Conservation (phyloP, 2,329 filamentous ascomycete species). For the Ophiostoma ulmi region DNA sequence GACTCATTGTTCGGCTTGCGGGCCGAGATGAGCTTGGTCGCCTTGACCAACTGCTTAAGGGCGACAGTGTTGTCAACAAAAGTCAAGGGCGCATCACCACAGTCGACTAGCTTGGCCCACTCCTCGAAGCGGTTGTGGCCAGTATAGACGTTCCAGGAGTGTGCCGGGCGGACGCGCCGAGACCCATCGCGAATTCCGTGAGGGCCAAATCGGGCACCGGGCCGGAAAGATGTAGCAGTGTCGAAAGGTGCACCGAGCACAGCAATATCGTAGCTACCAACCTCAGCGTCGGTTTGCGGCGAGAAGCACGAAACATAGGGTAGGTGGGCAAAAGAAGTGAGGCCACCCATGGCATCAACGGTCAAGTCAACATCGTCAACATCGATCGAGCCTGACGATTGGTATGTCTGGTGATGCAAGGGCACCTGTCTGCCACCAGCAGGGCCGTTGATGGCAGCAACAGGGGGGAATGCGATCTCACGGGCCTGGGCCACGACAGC, state of each 20-base stretch:
- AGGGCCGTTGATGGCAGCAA: conserved; percentile 21
- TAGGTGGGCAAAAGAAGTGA: conserved; percentile 60
- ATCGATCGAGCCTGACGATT: conserved; percentile 19
- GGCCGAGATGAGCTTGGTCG: conserved; percentile 36
- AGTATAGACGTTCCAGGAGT: conserved; percentile 31
- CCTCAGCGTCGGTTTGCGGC: conserved; percentile 39
- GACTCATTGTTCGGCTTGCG: conserved; percentile 40
- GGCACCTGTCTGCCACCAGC: not conserved
- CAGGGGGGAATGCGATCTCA: conserved; percentile 25
- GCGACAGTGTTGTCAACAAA: conserved; percentile 73
- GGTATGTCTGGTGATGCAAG: conserved; percentile 14
- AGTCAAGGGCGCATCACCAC: conserved; percentile 71
- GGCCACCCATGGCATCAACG: conserved; percentile 46
- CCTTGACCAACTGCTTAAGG: conserved; percentile 67
- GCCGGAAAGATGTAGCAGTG: conserved; percentile 34
- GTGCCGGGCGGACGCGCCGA: conserved; percentile 28
- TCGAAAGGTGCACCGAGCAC: conserved; percentile 49
- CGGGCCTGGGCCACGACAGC: conserved; percentile 21
- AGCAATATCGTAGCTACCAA: conserved; percentile 54
- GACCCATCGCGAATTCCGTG: conserved; percentile 31
- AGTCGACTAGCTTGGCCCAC: conserved; percentile 72
- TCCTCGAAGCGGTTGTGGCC: conserved; percentile 61
- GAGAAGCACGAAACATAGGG: conserved; percentile 54
- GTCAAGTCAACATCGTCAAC: conserved; percentile 38
- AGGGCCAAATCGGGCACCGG: conserved; percentile 32